Evolutionary conservation across 805 yeast genomes (phyloP).

Genomic region (Naumovozyma dairenensis): DNA sequence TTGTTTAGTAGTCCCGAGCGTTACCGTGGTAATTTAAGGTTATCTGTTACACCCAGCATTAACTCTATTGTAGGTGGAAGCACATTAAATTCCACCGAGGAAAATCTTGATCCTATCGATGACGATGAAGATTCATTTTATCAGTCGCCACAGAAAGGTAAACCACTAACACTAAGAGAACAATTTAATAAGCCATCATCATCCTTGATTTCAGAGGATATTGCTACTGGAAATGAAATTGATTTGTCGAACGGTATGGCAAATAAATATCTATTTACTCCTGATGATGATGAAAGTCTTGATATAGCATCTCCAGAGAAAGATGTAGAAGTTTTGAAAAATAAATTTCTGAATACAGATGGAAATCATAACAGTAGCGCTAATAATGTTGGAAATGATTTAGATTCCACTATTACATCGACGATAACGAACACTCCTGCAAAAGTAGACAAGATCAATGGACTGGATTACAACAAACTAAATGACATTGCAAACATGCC

Average conservation of each 20-base stretch:
- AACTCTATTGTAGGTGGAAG: conserved; percentile 20
- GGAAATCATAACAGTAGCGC: no score
- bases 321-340: conserved; percentile 24
- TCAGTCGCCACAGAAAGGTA: not conserved
- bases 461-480: conserved; percentile 5
- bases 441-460: not conserved
- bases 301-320: conserved; percentile 27
- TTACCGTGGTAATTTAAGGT: conserved; percentile 5
- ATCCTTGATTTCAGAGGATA: not conserved
- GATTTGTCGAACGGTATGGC: conserved; percentile 2
- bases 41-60: conserved; percentile 24
- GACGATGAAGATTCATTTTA: not conserved
- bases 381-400: not conserved
- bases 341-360: conserved; percentile 19
- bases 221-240: conserved; percentile 1
- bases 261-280: conserved; percentile 23
- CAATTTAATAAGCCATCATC: conserved; percentile 4
- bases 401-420: not conserved
- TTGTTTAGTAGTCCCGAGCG: conserved; percentile 19
- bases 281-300: conserved; percentile 18
- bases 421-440: not conserved
- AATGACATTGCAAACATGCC: conserved; percentile 71
- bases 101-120: conserved; percentile 4
- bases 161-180: conserved; percentile 6
- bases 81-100: conserved; percentile 11